These are phyloP conservation scores for Gracilariopsis chorda DNA, from an alignment of 23 red algal genomes.

Conservation along the genomic window DNA sequence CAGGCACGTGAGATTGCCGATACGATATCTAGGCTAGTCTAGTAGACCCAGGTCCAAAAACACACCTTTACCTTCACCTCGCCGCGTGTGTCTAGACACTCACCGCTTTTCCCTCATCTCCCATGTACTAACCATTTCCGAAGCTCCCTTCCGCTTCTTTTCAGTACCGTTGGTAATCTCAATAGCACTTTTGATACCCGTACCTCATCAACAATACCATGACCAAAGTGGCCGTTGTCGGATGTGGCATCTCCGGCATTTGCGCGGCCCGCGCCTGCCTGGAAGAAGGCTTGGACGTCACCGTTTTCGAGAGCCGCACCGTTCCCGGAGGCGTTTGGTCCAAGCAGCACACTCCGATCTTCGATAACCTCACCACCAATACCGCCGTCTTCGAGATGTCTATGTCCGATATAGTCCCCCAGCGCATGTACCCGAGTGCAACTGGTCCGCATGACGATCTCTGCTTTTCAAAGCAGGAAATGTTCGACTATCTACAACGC, in stretches of 20 bases:
- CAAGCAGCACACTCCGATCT: neutral
- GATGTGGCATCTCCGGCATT: slow-evolving; percentile 6
- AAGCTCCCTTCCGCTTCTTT: too few species aligned
- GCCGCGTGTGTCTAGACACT: too few species aligned
- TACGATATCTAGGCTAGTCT: too few species aligned
- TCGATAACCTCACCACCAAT: slow-evolving; percentile 40
- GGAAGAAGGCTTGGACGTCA: neutral
- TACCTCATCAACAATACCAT: too few species aligned
- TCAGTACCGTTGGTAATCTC: too few species aligned
- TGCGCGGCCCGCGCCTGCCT: slow-evolving; percentile 34
- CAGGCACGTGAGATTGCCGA: too few species aligned
- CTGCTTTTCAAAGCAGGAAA: neutral
- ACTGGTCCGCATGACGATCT: neutral
- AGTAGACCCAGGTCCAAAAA: too few species aligned
- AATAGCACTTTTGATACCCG: too few species aligned
- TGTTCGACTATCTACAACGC: neutral
- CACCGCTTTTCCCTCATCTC: too few species aligned
- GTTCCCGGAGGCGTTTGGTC: slow-evolving; percentile 13
- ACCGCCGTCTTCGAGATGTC: slow-evolving; percentile 8
- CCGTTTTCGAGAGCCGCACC: neutral
- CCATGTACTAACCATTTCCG: too few species aligned
- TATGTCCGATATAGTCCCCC: neutral
- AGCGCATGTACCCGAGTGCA: neutral
- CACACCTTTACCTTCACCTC: too few species aligned
- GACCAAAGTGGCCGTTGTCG: neutral